A percentile compares a stretch with the other conserved stretches of the same genome.
Evolutionary conservation across 192 early-diverging fungal species (phyloP).

Genomic region (Umbelopsis sp.): DNA sequence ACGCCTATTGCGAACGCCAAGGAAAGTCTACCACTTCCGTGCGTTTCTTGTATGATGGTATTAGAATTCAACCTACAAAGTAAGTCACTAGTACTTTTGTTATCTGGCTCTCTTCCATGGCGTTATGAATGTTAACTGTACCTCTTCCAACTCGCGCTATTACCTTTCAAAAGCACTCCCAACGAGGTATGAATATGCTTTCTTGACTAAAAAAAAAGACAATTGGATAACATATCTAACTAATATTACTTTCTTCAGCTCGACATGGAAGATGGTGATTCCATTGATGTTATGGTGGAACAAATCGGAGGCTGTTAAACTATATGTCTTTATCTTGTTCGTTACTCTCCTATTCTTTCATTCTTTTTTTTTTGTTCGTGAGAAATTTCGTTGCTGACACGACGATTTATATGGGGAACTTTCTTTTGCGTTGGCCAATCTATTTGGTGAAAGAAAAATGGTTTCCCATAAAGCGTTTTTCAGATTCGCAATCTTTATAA

Average conservation of each 20-base stretch:
- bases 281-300: constrained; percentile 93
- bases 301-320: constrained; percentile 76
- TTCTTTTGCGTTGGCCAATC: too few species aligned
- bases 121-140: not conserved
- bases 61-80: constrained; percentile 67
- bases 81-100: not conserved
- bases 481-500: too few species aligned
- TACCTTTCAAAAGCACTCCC: constrained; percentile 65
- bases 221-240: not conserved
- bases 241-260: constrained; percentile 54
- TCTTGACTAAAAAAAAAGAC: not conserved
- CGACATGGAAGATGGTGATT: constrained; percentile 94
- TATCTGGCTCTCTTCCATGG: not conserved
- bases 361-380: too few species aligned
- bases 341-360: not conserved
- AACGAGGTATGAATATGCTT: constrained; percentile 62
- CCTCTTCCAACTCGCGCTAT: not conserved
- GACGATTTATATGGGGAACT: too few species aligned
- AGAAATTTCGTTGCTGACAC: too few species aligned
- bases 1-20: constrained; percentile 88
- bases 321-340: not conserved
- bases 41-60: constrained; percentile 92
- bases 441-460: too few species aligned
- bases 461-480: too few species aligned
- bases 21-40: constrained; percentile 78